Evolutionary conservation across 1,284 basidiomycete genomes (phyloP).

Genomic region (Fistulinella staudtii): DNA sequence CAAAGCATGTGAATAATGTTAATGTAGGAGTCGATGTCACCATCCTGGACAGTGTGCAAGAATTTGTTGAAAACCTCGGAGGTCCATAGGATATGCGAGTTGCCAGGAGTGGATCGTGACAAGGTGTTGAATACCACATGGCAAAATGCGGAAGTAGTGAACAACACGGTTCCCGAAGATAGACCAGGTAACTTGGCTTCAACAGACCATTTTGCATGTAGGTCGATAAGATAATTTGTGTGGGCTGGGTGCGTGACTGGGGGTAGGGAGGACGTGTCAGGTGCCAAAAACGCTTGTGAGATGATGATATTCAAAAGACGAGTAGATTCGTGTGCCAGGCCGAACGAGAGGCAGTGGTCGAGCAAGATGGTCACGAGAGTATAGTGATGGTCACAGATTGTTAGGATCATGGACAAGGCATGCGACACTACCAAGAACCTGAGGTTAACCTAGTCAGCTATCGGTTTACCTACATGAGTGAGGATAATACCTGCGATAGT

Average conservation of each 20-base stretch:
- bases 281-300: slow-evolving; percentile 31
- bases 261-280: slow-evolving; percentile 13
- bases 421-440: slow-evolving; percentile 51
- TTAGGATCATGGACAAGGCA: slow-evolving; percentile 45
- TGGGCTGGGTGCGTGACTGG: slow-evolving; percentile 43
- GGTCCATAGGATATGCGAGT: slow-evolving; percentile 32
- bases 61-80: slow-evolving; percentile 38
- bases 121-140: slow-evolving; percentile 14
- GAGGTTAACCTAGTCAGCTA: slow-evolving; percentile 6
- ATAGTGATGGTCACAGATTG: slow-evolving; percentile 41
- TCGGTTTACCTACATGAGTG: neutral
- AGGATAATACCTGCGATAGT: slow-evolving; percentile 44
- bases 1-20: slow-evolving; percentile 13
- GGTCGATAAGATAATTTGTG: slow-evolving; percentile 37
- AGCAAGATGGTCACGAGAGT: slow-evolving; percentile 47
- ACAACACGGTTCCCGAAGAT: slow-evolving; percentile 7
- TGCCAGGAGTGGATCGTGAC: slow-evolving; percentile 11
- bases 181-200: slow-evolving; percentile 8
- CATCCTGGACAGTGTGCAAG: slow-evolving; percentile 21
- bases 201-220: slow-evolving; percentile 34
- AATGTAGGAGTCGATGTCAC: slow-evolving; percentile 27
- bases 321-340: slow-evolving; percentile 41
- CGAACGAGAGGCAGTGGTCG: slow-evolving; percentile 41
- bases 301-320: slow-evolving; percentile 40
- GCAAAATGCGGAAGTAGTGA: slow-evolving; percentile 31